phyloP scores from a whole-genome alignment of 345 rosid genomes.

The Syzygium aromaticum region DNA sequence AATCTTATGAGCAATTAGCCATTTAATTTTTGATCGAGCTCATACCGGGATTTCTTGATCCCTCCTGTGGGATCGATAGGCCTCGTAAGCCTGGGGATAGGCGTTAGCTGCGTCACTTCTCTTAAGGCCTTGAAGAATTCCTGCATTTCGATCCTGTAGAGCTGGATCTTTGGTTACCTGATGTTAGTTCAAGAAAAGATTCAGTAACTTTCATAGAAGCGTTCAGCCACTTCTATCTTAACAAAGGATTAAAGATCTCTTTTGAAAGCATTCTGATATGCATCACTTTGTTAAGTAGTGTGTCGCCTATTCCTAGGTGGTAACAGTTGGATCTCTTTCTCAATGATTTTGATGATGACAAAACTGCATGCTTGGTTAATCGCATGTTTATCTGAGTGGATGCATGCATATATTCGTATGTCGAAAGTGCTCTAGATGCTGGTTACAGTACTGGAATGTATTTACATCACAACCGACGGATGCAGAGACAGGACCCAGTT shows the following conservation, averaged over 20 bases:
- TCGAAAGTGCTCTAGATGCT: not conserved
- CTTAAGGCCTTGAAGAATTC: constrained; percentile 6
- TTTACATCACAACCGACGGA: not conserved
- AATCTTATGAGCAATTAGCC: not conserved
- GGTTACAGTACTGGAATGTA: not conserved
- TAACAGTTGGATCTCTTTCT: not conserved
- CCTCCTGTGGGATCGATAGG: not conserved
- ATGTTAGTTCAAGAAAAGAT: not conserved
- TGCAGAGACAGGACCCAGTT: not conserved
- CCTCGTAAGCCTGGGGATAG: constrained; percentile 2
- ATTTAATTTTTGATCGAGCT: not conserved
- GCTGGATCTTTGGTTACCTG: constrained; percentile 9
- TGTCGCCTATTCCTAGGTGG: not conserved
- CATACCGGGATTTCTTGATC: not conserved
- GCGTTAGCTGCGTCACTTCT: not conserved
- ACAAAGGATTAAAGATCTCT: not conserved
- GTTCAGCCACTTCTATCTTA: not conserved
- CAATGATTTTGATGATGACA: not conserved
- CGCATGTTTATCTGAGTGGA: not conserved
- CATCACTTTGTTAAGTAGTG: not conserved
- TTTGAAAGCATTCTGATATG: not conserved
- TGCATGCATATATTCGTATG: not conserved
- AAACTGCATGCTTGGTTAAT: not conserved
- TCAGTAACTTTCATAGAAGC: not conserved
- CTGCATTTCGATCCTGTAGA: constrained; percentile 9